These are phyloP conservation scores for Telfairia occidentalis DNA, from an alignment of 331 rosid genomes.

Conservation along the genomic window DNA sequence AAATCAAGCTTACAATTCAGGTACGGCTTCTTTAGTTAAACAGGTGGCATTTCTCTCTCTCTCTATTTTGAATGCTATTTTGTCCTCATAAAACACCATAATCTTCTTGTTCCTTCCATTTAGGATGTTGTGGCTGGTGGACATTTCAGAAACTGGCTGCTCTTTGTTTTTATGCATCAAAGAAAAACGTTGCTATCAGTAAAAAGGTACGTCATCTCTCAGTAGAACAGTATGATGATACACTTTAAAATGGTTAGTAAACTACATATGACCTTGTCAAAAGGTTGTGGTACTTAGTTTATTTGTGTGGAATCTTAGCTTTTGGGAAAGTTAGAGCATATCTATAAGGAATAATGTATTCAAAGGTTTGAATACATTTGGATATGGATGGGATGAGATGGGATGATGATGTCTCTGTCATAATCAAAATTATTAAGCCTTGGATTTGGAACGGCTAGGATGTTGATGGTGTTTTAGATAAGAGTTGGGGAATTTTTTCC, in stretches of 20 bases:
- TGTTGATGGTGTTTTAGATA: constrained; percentile 1
- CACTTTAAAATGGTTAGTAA: background rate
- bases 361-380: constrained; percentile 14
- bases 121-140: background rate
- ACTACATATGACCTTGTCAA: background rate
- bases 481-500: background rate
- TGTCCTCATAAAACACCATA: background rate
- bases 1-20: background rate
- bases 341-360: constrained; percentile 8
- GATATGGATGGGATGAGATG: background rate
- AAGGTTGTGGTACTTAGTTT: background rate
- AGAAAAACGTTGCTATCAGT: background rate
- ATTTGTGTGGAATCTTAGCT: background rate
- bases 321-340: background rate
- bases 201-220: background rate
- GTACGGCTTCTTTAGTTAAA: constrained; percentile 11
- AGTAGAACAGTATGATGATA: background rate
- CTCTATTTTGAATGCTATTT: background rate
- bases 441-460: background rate
- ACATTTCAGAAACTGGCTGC: constrained; percentile 1
- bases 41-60: constrained; percentile 5
- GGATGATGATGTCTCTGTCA: background rate
- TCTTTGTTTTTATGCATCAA: background rate
- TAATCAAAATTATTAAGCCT: background rate
- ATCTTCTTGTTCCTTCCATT: constrained; percentile 1